Evolutionary conservation across 2,329 filamentous ascomycete genomes (phyloP).

Genomic region (Chrysoporthe puriensis): DNA sequence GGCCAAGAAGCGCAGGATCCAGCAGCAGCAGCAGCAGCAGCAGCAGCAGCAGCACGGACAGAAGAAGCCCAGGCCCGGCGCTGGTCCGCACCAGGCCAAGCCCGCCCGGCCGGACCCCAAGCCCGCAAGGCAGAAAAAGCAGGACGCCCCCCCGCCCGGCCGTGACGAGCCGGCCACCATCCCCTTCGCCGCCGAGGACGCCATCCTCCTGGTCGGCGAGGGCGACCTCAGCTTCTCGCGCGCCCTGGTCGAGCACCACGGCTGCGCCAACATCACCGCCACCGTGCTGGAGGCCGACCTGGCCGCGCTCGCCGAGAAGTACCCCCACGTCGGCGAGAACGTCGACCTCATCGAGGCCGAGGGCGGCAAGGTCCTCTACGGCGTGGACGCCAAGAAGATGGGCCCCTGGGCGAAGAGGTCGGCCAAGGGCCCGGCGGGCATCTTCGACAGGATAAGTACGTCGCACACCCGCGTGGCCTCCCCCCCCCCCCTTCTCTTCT

Average conservation of each 20-base stretch:
- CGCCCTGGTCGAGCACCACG: conserved; percentile 67
- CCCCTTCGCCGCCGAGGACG: conserved; percentile 68
- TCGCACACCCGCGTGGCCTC: too few species aligned
- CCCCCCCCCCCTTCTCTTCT: neutral
- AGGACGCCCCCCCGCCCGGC: neutral
- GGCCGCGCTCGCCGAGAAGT: conserved; percentile 68
- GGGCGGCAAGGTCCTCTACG: conserved; percentile 56
- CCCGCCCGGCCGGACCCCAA: conserved; percentile 13
- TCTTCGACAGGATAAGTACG: conserved; percentile 70
- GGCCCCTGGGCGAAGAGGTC: conserved; percentile 51
- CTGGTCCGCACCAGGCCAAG: conserved; percentile 15
- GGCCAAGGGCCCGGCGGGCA: conserved; percentile 36
- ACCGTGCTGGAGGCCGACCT: conserved; percentile 67
- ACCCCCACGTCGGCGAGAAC: conserved; percentile 69
- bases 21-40: conserved; percentile 22
- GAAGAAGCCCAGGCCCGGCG: conserved; percentile 19
- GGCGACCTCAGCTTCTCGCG: conserved; percentile 80
- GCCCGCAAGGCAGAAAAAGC: conserved; percentile 30
- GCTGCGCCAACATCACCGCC: conserved; percentile 67
- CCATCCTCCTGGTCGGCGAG: conserved; percentile 78
- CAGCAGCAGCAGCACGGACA: conserved; percentile 19
- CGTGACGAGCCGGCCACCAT: conserved; percentile 53
- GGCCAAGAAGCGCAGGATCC: conserved; percentile 50
- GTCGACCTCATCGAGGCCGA: conserved; percentile 56
- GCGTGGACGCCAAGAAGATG: conserved; percentile 70